phyloP scores from a whole-genome alignment of 129 eudicot genomes.

The Scalesia atractyloides region DNA sequence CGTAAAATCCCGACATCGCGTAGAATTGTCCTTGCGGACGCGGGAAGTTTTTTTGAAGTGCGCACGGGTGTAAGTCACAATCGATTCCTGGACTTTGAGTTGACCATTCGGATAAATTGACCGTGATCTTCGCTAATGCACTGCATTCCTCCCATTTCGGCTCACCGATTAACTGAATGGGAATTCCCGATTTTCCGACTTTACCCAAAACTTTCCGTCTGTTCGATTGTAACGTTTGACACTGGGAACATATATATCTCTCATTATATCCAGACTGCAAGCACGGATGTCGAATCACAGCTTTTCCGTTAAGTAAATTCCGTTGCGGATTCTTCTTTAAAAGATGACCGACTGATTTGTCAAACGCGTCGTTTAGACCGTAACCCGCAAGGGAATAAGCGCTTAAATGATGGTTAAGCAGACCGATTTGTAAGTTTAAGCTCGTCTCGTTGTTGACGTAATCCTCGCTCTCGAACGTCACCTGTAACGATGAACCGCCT shows the following conservation, averaged over 20 bases:
- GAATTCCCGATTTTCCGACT: slow-evolving; percentile 57
- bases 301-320: slow-evolving; percentile 57
- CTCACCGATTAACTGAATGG: slow-evolving; percentile 66
- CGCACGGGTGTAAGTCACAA: slow-evolving; percentile 94
- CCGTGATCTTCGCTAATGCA: slow-evolving; percentile 73
- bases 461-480: slow-evolving; percentile 79
- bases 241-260: slow-evolving; percentile 68
- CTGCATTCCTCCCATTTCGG: slow-evolving; percentile 92
- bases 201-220: slow-evolving; percentile 36
- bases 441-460: slow-evolving; percentile 54
- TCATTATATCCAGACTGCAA: slow-evolving; percentile 82
- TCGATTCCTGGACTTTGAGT: slow-evolving; percentile 59
- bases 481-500: slow-evolving; percentile 96
- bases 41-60: slow-evolving; percentile 69
- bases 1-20: slow-evolving; percentile 94
- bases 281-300: slow-evolving; percentile 80
- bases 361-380: slow-evolving; percentile 97
- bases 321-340: slow-evolving; percentile 48
- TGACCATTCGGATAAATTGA: slow-evolving; percentile 93
- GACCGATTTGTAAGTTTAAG: slow-evolving; percentile 76
- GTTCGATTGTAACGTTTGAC: slow-evolving; percentile 47
- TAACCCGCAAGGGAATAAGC: slow-evolving; percentile 95
- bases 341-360: slow-evolving; percentile 84
- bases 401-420: slow-evolving; percentile 80
- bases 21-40: slow-evolving; percentile 84